These are phyloP conservation scores for Cordyceps pruinosa DNA, from an alignment of 2,329 filamentous ascomycete genomes.

Conservation along the genomic window DNA sequence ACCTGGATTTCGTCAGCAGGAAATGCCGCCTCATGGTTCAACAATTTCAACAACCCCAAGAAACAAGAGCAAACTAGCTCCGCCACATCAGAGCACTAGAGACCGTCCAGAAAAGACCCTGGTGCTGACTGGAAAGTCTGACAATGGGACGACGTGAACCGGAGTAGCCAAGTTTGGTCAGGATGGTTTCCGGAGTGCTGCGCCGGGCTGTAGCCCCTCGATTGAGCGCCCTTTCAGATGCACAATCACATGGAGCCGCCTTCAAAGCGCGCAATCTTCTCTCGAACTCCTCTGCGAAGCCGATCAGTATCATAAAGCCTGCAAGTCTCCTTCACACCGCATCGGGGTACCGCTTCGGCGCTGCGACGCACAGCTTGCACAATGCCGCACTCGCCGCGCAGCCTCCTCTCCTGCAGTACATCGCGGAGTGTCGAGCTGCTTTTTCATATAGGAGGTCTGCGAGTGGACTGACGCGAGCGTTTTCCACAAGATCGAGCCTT, in stretches of 20 bases:
- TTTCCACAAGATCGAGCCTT: not conserved
- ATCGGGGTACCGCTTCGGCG: not conserved
- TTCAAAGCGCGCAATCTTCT: conserved; percentile 14
- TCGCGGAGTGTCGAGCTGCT: not conserved
- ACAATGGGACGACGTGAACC: conserved; percentile 6
- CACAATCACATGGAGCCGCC: conserved; percentile 22
- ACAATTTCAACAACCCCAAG: not conserved
- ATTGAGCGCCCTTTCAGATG: conserved; percentile 26
- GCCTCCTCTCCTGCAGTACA: not conserved
- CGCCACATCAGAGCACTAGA: not conserved
- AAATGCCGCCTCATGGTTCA: conserved; percentile 8
- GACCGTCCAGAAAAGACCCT: not conserved
- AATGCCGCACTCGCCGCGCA: not conserved
- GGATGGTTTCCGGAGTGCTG: conserved; percentile 44
- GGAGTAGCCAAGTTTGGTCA: conserved; percentile 21
- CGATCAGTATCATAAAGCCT: not conserved
- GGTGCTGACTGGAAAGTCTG: not conserved
- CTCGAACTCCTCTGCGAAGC: not conserved
- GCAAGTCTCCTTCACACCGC: not conserved
- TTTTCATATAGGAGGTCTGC: not conserved
- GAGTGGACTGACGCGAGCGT: not conserved
- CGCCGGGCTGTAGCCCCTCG: conserved; percentile 44
- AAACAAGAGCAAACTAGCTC: not conserved
- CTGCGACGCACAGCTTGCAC: not conserved
- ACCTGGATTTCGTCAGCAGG: conserved; percentile 9